These are phyloP conservation scores for Aspergillus affinis DNA, from an alignment of 495 filamentous ascomycete species.

Conservation along the genomic window DNA sequence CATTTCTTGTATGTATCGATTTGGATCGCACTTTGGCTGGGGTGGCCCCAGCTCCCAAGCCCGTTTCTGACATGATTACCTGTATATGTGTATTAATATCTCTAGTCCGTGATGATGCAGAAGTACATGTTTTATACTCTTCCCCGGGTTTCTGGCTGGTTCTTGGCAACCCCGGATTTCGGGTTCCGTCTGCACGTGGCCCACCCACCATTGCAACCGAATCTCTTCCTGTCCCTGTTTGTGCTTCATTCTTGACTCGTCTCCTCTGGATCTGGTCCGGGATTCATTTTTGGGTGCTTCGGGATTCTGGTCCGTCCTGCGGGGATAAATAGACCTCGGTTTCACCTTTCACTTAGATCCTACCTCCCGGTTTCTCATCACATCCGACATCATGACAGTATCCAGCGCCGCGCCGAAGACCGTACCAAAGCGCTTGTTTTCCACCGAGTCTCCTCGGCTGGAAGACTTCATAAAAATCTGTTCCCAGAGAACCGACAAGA, in stretches of 20 bases:
- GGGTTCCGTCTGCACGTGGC: slow-evolving; percentile 3
- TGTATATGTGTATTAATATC: slow-evolving; percentile 16
- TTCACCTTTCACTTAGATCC: not conserved
- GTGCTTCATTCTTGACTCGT: not conserved
- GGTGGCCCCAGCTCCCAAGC: not conserved
- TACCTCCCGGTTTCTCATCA: not conserved
- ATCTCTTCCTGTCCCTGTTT: not conserved
- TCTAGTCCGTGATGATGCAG: slow-evolving; percentile 6
- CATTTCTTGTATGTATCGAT: not conserved
- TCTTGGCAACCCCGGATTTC: slow-evolving; percentile 1
- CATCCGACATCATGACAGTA: slow-evolving; percentile 1
- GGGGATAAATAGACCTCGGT: not conserved
- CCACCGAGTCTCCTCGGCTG: slow-evolving; percentile 21
- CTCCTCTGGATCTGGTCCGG: not conserved
- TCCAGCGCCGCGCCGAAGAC: slow-evolving; percentile 17
- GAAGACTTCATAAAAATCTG: slow-evolving; percentile 45
- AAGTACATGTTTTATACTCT: not conserved
- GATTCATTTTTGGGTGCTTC: not conserved
- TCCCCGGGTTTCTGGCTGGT: not conserved
- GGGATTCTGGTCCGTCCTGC: slow-evolving; percentile 2
- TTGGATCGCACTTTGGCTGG: not conserved
- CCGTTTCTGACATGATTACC: not conserved
- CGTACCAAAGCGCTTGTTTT: slow-evolving; percentile 27
- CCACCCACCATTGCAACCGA: not conserved
- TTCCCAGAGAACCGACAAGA: slow-evolving; percentile 31